Evolutionary conservation across 2,329 filamentous ascomycete species (phyloP).

Genomic region (Cladosporium sp.): DNA sequence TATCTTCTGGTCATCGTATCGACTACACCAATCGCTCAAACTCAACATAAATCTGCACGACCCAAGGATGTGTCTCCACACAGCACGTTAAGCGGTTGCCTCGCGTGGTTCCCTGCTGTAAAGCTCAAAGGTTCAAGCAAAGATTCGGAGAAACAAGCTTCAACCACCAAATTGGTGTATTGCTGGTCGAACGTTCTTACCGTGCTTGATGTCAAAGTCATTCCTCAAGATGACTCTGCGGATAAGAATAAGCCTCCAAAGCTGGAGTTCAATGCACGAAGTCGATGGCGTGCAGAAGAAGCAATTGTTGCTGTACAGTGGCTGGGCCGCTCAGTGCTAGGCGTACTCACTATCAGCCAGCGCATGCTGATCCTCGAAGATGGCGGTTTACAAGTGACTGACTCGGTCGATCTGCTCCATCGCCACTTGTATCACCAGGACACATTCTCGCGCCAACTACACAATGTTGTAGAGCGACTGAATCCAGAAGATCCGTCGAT

Average conservation of each 20-base stretch:
- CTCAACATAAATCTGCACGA: constrained; percentile 87
- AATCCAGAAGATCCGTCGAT: constrained; percentile 85
- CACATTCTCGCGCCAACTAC: constrained; percentile 84
- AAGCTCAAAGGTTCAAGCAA: constrained; percentile 69
- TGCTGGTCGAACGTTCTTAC: constrained; percentile 99
- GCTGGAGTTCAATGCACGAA: constrained; percentile 78
- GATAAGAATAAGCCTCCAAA: constrained; percentile 76
- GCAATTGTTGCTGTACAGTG: constrained; percentile 95
- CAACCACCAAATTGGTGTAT: constrained; percentile 87
- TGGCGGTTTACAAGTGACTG: constrained; percentile 81
- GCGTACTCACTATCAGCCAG: constrained; percentile 91
- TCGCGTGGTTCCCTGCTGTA: constrained; percentile 97
- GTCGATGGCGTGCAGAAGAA: constrained; percentile 90
- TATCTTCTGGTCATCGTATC: constrained; percentile 96
- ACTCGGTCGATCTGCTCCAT: constrained; percentile 87
- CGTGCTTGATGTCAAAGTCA: constrained; percentile 81
- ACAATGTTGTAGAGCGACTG: constrained; percentile 79
- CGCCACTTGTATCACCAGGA: constrained; percentile 92
- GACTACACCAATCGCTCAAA: constrained; percentile 92
- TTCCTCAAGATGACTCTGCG: constrained; percentile 55
- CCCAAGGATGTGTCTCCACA: constrained; percentile 90
- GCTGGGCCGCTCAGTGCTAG: constrained; percentile 89
- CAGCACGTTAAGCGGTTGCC: constrained; percentile 85
- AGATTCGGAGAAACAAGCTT: constrained; percentile 63
- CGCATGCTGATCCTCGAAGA: constrained; percentile 91